Conservation (phyloP, 257 asterid genomes). For the Solanum chilense region DNA sequence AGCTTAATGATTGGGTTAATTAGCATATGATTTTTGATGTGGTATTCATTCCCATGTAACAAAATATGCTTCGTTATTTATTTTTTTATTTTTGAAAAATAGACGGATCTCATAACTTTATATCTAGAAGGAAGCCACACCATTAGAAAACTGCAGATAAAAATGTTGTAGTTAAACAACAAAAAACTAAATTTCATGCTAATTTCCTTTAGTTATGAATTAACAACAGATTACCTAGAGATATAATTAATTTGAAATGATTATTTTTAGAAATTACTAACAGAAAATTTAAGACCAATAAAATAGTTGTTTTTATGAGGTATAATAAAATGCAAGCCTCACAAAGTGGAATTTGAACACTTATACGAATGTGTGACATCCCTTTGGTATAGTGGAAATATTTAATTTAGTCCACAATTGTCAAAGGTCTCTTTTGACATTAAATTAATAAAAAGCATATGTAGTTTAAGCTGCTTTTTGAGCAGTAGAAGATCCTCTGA, state of each 20-base stretch:
- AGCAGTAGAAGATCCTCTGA: constrained; percentile 46
- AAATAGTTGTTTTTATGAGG: not conserved
- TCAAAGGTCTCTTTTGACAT: constrained; percentile 9
- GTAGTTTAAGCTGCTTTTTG: constrained; percentile 43
- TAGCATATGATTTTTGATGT: not conserved
- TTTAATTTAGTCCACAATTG: constrained; percentile 12
- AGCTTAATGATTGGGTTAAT: not conserved
- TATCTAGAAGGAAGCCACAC: not conserved
- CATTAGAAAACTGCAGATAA: not conserved
- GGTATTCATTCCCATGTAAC: not conserved
- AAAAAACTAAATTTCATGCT: too few species aligned
- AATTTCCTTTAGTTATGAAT: not conserved
- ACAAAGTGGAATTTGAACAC: not conserved
- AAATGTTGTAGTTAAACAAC: not conserved
- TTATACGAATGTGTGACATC: constrained; percentile 9
- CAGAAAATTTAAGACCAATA: too few species aligned
- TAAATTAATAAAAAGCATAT: constrained; percentile 38
- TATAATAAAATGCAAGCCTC: not conserved
- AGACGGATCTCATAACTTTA: not conserved
- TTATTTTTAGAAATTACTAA: too few species aligned
- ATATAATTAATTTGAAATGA: too few species aligned
- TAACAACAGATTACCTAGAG: too few species aligned
- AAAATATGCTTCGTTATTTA: not conserved
- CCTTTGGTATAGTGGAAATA: not conserved
- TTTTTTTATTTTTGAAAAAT: not conserved